Conservation (phyloP, 306 rosid species). For the cucumber (Cucumis sativus) region DNA sequence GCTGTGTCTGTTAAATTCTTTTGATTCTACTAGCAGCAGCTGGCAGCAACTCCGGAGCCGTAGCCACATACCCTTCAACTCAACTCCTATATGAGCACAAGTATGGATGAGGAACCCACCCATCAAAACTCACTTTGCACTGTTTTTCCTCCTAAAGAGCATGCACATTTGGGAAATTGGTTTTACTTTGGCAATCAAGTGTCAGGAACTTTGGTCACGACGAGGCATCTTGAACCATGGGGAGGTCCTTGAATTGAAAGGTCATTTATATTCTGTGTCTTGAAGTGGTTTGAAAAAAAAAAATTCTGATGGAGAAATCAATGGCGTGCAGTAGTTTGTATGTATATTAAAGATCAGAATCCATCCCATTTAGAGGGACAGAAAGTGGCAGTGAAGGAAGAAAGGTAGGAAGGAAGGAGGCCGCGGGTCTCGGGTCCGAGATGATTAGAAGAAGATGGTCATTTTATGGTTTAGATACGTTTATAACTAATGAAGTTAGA, state of each 20-base stretch:
- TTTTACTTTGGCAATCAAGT: constrained; percentile 24
- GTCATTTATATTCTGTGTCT: background rate
- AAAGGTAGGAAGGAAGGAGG: background rate
- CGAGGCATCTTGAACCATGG: constrained; percentile 16
- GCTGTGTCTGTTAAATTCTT: background rate
- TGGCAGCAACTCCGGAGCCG: background rate
- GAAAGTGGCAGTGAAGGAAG: constrained; percentile 12
- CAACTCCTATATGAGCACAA: background rate
- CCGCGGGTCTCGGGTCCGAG: background rate
- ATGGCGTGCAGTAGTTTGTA: constrained; percentile 10
- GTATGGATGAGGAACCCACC: background rate
- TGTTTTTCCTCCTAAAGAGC: background rate
- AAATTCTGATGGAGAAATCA: background rate
- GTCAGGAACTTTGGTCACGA: constrained; percentile 23
- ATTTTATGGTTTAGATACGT: constrained; percentile 15
- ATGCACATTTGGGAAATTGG: constrained; percentile 38
- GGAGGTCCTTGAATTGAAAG: constrained; percentile 8
- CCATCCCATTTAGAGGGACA: constrained; percentile 7
- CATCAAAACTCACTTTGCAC: background rate
- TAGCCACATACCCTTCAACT: background rate
- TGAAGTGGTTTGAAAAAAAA: background rate
- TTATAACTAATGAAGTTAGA: constrained; percentile 9
- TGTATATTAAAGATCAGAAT: constrained; percentile 11
- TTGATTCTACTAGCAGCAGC: constrained; percentile 1
- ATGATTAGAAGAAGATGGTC: background rate